Percentiles rank a stretch among this genome's conserved stretches.
Conservation (phyloP, 805 yeast species). For the Candida maris region DNA sequence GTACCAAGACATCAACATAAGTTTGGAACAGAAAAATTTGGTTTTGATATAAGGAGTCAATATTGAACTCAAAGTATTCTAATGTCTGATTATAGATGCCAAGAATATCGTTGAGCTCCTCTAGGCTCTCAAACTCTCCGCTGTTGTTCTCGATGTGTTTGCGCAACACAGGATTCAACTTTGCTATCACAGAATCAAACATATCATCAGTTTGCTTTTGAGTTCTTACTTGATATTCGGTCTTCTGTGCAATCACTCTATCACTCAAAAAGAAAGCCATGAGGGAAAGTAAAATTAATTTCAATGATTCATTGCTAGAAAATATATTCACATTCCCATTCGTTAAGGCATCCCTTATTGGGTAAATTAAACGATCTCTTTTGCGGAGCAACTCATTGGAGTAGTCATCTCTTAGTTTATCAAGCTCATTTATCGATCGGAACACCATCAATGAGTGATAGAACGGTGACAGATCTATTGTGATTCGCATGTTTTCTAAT, state of each 20-base stretch:
- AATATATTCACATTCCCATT: conserved; percentile 28
- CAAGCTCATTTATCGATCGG: conserved; percentile 63
- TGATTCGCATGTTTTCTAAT: conserved; percentile 41
- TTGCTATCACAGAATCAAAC: conserved; percentile 67
- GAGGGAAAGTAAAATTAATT: conserved; percentile 55
- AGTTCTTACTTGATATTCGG: conserved; percentile 60
- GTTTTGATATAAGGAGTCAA: conserved; percentile 57
- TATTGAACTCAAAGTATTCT: conserved; percentile 65
- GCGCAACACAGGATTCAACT: conserved; percentile 56
- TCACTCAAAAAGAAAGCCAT: conserved; percentile 79
- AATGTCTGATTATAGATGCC: conserved; percentile 73
- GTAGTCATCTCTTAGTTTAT: conserved; percentile 58
- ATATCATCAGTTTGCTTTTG: conserved; percentile 63
- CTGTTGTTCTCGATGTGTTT: conserved; percentile 42
- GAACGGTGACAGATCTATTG: conserved; percentile 64
- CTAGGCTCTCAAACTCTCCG: conserved; percentile 41
- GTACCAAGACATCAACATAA: conserved; percentile 53
- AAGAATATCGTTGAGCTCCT: conserved; percentile 55
- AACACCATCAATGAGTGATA: conserved; percentile 83
- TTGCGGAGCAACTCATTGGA: conserved; percentile 69
- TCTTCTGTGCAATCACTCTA: conserved; percentile 58
- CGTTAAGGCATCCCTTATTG: conserved; percentile 41
- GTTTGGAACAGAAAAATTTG: conserved; percentile 55
- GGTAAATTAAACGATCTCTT: conserved; percentile 67
- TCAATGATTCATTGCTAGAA: conserved; percentile 42